Evolutionary conservation across 345 rosid genomes (phyloP).

Genomic region (Salix caprea): DNA sequence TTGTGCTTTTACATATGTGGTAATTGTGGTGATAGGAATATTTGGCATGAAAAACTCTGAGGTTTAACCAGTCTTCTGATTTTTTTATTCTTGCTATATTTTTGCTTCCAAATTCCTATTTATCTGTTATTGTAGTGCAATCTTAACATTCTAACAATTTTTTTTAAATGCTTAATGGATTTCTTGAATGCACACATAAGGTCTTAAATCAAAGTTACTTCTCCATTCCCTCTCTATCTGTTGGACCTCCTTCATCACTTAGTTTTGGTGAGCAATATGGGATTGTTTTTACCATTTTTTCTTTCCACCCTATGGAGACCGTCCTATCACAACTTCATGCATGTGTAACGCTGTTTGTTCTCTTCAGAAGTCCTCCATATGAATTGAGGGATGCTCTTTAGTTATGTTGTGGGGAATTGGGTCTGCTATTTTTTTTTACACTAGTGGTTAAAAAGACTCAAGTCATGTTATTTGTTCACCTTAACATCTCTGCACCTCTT

Average conservation of each 20-base stretch:
- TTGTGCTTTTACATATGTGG: background rate
- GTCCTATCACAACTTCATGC: background rate
- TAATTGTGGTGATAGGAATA: constrained; percentile 3
- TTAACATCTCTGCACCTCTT: background rate
- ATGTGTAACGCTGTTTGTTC: background rate
- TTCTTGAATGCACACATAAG: background rate
- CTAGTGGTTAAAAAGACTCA: background rate
- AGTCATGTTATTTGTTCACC: background rate
- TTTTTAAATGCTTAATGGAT: background rate
- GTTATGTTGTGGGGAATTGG: background rate
- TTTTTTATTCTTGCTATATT: background rate
- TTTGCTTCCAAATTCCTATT: background rate
- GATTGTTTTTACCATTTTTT: no score
- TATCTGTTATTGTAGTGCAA: background rate
- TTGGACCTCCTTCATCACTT: background rate
- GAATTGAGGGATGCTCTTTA: background rate
- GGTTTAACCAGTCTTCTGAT: background rate
- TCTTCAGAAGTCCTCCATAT: background rate
- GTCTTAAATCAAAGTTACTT: background rate
- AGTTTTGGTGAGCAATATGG: background rate
- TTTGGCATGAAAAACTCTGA: background rate
- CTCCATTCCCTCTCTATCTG: background rate
- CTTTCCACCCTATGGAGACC: no score
- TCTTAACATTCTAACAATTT: background rate
- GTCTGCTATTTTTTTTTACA: background rate